phyloP scores from a whole-genome alignment of 2,329 filamentous ascomycete genomes.

The Falciphora oryzae region DNA sequence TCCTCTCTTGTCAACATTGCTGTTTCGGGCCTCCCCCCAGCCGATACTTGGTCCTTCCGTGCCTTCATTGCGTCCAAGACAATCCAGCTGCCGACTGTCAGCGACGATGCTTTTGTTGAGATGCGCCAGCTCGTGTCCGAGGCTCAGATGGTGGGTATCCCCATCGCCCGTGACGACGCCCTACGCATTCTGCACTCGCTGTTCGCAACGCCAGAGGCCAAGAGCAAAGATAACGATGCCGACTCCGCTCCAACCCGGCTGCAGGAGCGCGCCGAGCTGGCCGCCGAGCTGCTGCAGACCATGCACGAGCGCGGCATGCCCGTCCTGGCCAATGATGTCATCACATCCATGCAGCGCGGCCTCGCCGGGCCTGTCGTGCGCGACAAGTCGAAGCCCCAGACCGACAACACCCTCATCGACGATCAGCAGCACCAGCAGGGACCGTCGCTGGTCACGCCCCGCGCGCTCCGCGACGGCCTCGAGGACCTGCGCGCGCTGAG shows the following conservation, averaged over 20 bases:
- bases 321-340: slow-evolving; percentile 39
- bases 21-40: slow-evolving; percentile 22
- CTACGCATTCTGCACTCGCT: slow-evolving; percentile 33
- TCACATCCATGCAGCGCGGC: slow-evolving; percentile 42
- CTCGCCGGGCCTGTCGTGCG: slow-evolving; percentile 18
- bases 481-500: slow-evolving; percentile 37
- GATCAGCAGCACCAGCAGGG: slow-evolving; percentile 15
- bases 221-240: slow-evolving; percentile 15
- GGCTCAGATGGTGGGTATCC: slow-evolving; percentile 31
- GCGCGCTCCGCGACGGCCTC: slow-evolving; percentile 30
- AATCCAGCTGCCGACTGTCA: slow-evolving; percentile 14
- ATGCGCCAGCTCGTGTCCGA: slow-evolving; percentile 28
- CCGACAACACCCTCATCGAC: slow-evolving; percentile 26
- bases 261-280: slow-evolving; percentile 29
- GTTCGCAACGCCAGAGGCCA: slow-evolving; percentile 21
- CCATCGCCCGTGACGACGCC: slow-evolving; percentile 29
- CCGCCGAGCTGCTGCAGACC: slow-evolving; percentile 37
- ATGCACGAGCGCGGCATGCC: slow-evolving; percentile 39
- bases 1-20: slow-evolving; percentile 14
- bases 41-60: slow-evolving; percentile 24
- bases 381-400: slow-evolving; percentile 11
- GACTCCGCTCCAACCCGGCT: slow-evolving; percentile 18
- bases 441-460: slow-evolving; percentile 16
- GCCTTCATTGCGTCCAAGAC: slow-evolving; percentile 13
- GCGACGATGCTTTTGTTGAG: slow-evolving; percentile 11